These are phyloP conservation scores for Rhinocladiella similis DNA, from an alignment of 2,329 filamentous ascomycete species.

Conservation along the genomic window DNA sequence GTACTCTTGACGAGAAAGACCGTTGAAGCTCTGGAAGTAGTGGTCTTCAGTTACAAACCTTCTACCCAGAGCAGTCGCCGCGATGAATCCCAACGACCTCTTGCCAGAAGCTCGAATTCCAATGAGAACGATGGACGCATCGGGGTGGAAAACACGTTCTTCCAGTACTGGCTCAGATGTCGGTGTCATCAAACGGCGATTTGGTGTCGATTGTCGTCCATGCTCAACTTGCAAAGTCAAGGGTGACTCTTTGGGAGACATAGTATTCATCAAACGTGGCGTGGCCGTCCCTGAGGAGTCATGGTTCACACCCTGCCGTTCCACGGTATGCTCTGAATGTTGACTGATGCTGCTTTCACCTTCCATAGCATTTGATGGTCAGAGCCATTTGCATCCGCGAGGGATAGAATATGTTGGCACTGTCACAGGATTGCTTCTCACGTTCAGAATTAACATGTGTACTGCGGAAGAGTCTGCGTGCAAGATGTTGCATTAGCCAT, in stretches of 20 bases:
- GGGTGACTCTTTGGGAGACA: too few species aligned
- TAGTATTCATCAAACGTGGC: neutral
- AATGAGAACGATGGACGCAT: conserved; percentile 44
- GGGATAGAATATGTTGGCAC: too few species aligned
- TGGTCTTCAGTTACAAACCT: conserved; percentile 47
- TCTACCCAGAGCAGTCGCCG: conserved; percentile 43
- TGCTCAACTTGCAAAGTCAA: too few species aligned
- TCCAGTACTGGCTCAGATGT: neutral
- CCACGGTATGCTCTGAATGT: too few species aligned
- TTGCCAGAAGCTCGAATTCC: conserved; percentile 48
- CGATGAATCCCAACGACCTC: conserved; percentile 44
- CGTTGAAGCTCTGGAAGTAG: conserved; percentile 45
- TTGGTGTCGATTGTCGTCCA: neutral
- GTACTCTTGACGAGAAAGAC: conserved; percentile 43
- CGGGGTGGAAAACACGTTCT: conserved; percentile 32
- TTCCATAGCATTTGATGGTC: conserved; percentile 17
- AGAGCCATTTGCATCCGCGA: neutral
- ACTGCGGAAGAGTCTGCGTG: too few species aligned
- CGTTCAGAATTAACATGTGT: too few species aligned
- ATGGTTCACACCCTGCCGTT: neutral
- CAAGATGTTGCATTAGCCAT: too few species aligned
- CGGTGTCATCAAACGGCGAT: neutral
- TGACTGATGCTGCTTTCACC: neutral
- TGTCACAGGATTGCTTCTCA: too few species aligned
- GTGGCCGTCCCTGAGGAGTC: neutral